Conservation (phyloP, 139 green algal species). For the Pleodorina starrii region DNA sequence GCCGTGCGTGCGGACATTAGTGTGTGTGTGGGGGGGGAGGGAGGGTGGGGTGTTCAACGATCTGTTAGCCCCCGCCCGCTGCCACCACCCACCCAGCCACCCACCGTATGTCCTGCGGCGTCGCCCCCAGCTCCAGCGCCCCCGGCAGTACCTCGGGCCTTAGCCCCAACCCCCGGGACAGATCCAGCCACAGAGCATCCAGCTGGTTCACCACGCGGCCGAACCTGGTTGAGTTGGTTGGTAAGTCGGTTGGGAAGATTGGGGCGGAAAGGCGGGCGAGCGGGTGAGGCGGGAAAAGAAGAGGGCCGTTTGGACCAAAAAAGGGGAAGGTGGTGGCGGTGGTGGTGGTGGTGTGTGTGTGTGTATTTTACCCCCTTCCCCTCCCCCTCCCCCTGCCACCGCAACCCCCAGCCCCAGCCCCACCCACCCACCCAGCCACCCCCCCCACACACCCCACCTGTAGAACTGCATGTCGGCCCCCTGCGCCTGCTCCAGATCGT, state of each 20-base stretch:
- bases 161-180: not conserved
- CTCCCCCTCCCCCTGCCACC: not conserved
- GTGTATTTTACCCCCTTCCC: not conserved
- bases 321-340: not conserved
- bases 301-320: not conserved
- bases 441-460: not conserved
- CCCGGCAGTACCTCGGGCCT: not conserved
- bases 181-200: slow-evolving; percentile 4
- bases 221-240: not conserved
- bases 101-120: not conserved
- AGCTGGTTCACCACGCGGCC: slow-evolving; percentile 7
- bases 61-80: not conserved
- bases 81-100: not conserved
- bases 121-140: not conserved
- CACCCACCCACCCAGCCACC: not conserved
- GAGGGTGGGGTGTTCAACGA: not conserved
- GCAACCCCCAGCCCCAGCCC: no score
- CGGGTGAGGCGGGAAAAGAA: not conserved
- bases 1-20: not conserved
- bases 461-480: not conserved
- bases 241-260: not conserved
- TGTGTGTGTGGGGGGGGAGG: not conserved
- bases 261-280: no score
- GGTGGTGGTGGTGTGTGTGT: not conserved
- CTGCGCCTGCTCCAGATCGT: not conserved